Evolutionary conservation across 1,139 yeast genomes (phyloP).

Genomic region (Hyphopichia wangnamkhiaoensis): DNA sequence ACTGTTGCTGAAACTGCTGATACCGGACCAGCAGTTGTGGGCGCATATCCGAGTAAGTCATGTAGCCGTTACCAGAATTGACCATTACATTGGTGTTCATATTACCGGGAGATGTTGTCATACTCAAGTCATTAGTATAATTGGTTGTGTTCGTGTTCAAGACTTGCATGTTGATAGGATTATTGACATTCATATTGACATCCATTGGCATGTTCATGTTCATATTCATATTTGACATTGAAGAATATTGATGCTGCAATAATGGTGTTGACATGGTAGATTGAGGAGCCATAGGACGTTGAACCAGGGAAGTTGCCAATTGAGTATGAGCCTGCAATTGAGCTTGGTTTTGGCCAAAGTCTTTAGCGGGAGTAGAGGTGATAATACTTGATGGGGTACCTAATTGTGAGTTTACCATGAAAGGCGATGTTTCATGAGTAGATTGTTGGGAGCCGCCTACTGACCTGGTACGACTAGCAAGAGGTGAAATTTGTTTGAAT

Average conservation of each 20-base stretch:
- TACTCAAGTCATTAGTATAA: too few species aligned
- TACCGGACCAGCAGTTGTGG: slow-evolving; percentile 20
- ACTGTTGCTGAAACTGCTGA: slow-evolving; percentile 17
- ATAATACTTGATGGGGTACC: slow-evolving; percentile 9
- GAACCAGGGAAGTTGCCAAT: background rate
- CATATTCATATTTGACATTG: background rate
- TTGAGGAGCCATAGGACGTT: slow-evolving; percentile 2
- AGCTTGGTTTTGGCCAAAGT: background rate
- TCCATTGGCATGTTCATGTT: background rate
- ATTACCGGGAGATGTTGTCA: too few species aligned
- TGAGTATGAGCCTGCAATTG: background rate
- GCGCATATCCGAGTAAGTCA: too few species aligned
- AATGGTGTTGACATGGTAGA: slow-evolving; percentile 1
- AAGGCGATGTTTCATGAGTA: slow-evolving; percentile 16
- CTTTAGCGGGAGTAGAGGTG: slow-evolving; percentile 18
- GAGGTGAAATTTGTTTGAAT: background rate
- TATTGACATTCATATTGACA: background rate
- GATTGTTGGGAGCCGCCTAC: slow-evolving; percentile 6
- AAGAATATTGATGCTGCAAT: slow-evolving; percentile 1
- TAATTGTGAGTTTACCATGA: slow-evolving; percentile 9
- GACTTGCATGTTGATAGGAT: too few species aligned
- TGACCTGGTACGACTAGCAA: background rate
- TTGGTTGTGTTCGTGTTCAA: too few species aligned
- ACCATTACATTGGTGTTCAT: slow-evolving; percentile 15
- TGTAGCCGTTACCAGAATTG: slow-evolving; percentile 19